A percentile compares a stretch with the other conserved stretches of the same genome.
Evolutionary conservation across 75 land plant species (phyloP).

Genomic region (Pinus tabuliformis): DNA sequence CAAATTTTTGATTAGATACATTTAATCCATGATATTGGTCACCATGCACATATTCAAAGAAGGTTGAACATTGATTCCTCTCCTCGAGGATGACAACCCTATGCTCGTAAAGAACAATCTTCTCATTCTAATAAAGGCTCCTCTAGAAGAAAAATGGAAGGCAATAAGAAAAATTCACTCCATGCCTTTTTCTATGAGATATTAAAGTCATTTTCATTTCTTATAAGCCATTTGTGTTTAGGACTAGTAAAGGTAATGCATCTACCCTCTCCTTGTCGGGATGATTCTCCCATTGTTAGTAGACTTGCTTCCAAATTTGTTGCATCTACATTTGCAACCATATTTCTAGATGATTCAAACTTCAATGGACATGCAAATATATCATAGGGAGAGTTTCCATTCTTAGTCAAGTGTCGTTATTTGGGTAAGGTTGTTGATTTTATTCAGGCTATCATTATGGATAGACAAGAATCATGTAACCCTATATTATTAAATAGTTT

Average conservation of each 20-base stretch:
- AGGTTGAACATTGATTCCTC: conserved; percentile 23
- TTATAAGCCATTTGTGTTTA: conserved; percentile 73
- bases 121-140: conserved; percentile 33
- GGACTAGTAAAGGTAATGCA: conserved; percentile 90
- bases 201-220: conserved; percentile 69
- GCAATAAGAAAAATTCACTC: conserved; percentile 63
- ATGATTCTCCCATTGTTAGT: conserved; percentile 64
- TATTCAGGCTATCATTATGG: conserved; percentile 69
- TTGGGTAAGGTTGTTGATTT: conserved; percentile 92
- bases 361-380: conserved; percentile 55
- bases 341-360: conserved; percentile 68
- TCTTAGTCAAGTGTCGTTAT: conserved; percentile 88
- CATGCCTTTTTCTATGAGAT: conserved; percentile 75
- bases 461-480: conserved; percentile 86
- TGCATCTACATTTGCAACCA: conserved; percentile 66
- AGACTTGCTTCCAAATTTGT: conserved; percentile 69
- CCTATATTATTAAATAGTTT: conserved; percentile 80
- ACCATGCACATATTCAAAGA: conserved; percentile 41
- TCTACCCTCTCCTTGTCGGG: conserved; percentile 85
- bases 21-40: conserved; percentile 59
- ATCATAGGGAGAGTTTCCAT: conserved; percentile 45
- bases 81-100: conserved; percentile 6
- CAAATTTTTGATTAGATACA: conserved; percentile 58
- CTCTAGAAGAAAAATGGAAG: conserved; percentile 29
- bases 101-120: conserved; percentile 17